Conservation (phyloP, 192 early-diverging fungal species). For the Haplosporangium gracile region DNA sequence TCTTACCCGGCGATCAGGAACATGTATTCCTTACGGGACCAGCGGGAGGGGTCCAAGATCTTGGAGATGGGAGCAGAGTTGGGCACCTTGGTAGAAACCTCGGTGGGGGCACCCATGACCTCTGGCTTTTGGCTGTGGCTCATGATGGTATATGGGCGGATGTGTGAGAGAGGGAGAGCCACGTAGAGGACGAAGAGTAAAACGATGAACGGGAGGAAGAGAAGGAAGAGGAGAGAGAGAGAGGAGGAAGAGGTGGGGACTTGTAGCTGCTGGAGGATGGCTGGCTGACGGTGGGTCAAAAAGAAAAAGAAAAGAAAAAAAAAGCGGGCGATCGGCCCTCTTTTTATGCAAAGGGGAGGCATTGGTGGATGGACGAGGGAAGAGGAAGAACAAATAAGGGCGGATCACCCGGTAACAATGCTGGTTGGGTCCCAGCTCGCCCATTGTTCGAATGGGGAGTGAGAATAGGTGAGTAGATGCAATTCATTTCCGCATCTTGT, state of each 20-base stretch:
- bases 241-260: background rate
- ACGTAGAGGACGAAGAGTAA: background rate
- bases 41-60: constrained; percentile 26
- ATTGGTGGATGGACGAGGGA: background rate
- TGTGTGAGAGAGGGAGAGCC: background rate
- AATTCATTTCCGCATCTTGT: background rate
- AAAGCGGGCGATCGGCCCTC: background rate
- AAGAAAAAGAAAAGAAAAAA: background rate
- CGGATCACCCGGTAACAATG: background rate
- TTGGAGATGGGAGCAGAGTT: background rate
- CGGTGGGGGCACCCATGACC: background rate
- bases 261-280: constrained; percentile 1
- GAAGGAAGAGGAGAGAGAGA: background rate
- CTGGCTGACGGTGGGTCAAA: background rate
- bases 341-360: background rate
- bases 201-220: background rate
- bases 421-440: background rate
- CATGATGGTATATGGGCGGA: background rate
- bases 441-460: background rate
- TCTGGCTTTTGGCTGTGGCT: background rate
- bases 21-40: constrained; percentile 31
- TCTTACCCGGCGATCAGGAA: constrained; percentile 35
- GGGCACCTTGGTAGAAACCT: background rate
- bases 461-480: background rate
- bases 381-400: background rate